These are phyloP conservation scores for Protomyces inundatus DNA, from an alignment of 1,139 yeast species.

Conservation along the genomic window DNA sequence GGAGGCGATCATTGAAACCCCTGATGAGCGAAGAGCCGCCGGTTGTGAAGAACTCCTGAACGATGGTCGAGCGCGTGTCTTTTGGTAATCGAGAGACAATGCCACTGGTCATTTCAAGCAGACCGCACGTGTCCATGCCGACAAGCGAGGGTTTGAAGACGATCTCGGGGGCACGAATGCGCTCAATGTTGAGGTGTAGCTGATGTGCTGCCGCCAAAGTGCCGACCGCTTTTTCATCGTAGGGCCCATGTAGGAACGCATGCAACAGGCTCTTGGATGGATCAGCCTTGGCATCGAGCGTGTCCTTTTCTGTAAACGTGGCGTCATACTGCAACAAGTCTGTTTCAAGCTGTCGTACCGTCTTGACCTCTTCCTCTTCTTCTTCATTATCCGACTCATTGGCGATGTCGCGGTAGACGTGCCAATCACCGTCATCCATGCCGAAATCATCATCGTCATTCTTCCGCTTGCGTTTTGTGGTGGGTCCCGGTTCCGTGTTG, in stretches of 20 bases:
- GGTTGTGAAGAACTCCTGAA: slow-evolving; percentile 55
- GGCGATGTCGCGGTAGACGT: slow-evolving; percentile 77
- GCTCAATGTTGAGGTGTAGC: slow-evolving; percentile 80
- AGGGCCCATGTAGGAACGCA: slow-evolving; percentile 71
- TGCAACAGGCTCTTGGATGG: slow-evolving; percentile 80
- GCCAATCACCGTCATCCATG: slow-evolving; percentile 95
- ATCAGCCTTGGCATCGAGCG: slow-evolving; percentile 74
- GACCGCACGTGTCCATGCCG: slow-evolving; percentile 92
- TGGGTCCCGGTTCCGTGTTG: slow-evolving; percentile 47
- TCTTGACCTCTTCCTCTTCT: slow-evolving; percentile 62
- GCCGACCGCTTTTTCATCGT: slow-evolving; percentile 50
- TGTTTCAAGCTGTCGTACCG: slow-evolving; percentile 61
- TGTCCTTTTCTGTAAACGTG: slow-evolving; percentile 70
- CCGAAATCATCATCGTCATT: slow-evolving; percentile 95
- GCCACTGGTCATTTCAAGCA: slow-evolving; percentile 68
- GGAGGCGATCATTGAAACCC: slow-evolving; percentile 61
- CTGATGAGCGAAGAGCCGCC: slow-evolving; percentile 76
- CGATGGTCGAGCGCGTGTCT: slow-evolving; percentile 34
- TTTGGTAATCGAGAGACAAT: slow-evolving; percentile 58
- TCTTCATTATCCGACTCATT: slow-evolving; percentile 67
- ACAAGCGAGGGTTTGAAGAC: slow-evolving; percentile 87
- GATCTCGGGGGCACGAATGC: slow-evolving; percentile 88
- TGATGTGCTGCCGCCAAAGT: slow-evolving; percentile 69
- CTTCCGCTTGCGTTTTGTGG: slow-evolving; percentile 42
- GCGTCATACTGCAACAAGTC: slow-evolving; percentile 78